Evolutionary conservation across 2,329 filamentous ascomycete genomes (phyloP).

Genomic region (Teratosphaeriaceae sp.): DNA sequence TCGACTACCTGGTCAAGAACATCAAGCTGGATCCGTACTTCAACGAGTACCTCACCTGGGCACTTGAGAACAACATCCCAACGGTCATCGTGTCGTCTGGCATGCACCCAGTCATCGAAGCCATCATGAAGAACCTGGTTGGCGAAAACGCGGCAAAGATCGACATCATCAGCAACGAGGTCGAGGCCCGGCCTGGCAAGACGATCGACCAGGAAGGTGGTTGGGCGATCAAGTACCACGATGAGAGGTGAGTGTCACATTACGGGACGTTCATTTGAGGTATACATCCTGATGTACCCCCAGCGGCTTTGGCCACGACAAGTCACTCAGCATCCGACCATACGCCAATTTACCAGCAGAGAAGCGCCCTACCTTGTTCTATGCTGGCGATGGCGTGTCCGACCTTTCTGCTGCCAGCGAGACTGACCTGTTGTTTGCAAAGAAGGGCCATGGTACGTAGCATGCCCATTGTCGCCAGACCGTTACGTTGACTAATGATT

Average conservation of each 20-base stretch:
- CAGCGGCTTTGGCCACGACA: constrained; percentile 91
- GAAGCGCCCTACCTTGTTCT: constrained; percentile 77
- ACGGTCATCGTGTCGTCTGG: constrained; percentile 88
- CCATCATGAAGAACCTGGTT: constrained; percentile 70
- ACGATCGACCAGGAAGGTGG: constrained; percentile 71
- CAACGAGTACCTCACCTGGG: constrained; percentile 80
- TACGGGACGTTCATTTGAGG: too few relatives aligned
- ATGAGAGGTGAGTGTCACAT: constrained; percentile 70
- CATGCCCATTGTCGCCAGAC: neutral
- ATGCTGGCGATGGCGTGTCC: constrained; percentile 90
- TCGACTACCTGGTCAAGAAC: constrained; percentile 69
- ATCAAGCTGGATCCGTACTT: constrained; percentile 88
- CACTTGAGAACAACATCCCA: constrained; percentile 73
- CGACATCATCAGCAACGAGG: constrained; percentile 86
- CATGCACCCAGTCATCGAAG: constrained; percentile 87
- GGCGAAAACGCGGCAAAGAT: constrained; percentile 73
- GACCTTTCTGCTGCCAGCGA: constrained; percentile 88
- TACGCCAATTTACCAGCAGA: constrained; percentile 66
- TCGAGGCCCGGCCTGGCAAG: constrained; percentile 60
- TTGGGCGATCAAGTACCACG: constrained; percentile 84
- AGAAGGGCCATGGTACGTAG: constrained; percentile 70
- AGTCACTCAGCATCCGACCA: constrained; percentile 82
- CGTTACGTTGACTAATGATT: neutral
- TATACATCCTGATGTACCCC: neutral
- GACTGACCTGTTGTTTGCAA: constrained; percentile 89